A percentile compares a stretch with the other conserved stretches of the same genome.
phyloP scores from a whole-genome alignment of 2,329 filamentous ascomycete species.

The Plenodomus biglobosus region DNA sequence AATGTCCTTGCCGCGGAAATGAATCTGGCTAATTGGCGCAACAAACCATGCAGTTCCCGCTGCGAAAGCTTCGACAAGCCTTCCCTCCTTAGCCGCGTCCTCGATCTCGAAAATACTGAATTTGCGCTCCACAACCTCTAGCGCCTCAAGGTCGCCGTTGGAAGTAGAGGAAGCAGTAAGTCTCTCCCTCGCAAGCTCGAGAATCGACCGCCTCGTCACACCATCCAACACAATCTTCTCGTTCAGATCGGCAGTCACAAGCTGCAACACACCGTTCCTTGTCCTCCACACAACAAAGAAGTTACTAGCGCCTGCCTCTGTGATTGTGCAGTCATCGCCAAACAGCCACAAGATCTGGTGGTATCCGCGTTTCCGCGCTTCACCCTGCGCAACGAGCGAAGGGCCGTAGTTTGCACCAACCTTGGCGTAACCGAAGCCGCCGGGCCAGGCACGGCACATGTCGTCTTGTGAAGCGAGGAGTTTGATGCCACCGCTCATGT shows the following conservation, averaged over 20 bases:
- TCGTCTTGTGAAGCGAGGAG: constrained; percentile 79
- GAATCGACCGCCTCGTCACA: constrained; percentile 78
- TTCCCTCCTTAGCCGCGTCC: constrained; percentile 71
- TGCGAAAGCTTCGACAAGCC: constrained; percentile 81
- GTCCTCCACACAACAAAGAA: constrained; percentile 83
- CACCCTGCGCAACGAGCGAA: constrained; percentile 72
- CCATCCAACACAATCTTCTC: constrained; percentile 85
- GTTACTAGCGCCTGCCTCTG: constrained; percentile 88
- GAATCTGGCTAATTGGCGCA: constrained; percentile 49
- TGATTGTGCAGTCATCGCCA: constrained; percentile 73
- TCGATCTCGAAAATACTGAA: constrained; percentile 80
- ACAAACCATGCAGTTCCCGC: constrained; percentile 73
- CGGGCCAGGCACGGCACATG: constrained; percentile 87
- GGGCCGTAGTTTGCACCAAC: constrained; percentile 94
- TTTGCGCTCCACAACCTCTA: constrained; percentile 76
- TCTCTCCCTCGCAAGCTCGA: constrained; percentile 70
- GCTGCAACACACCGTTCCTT: constrained; percentile 63
- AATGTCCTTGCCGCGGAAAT: constrained; percentile 50
- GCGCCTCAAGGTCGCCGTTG: constrained; percentile 39
- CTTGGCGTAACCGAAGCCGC: constrained; percentile 90
- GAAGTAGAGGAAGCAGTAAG: constrained; percentile 47
- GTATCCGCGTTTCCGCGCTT: constrained; percentile 72
- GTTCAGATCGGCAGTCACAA: constrained; percentile 81
- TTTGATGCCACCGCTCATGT: constrained; percentile 54
- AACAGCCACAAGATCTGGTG: constrained; percentile 96